Conservation (phyloP, 2,329 filamentous ascomycete genomes). For the Fusarium longipes region DNA sequence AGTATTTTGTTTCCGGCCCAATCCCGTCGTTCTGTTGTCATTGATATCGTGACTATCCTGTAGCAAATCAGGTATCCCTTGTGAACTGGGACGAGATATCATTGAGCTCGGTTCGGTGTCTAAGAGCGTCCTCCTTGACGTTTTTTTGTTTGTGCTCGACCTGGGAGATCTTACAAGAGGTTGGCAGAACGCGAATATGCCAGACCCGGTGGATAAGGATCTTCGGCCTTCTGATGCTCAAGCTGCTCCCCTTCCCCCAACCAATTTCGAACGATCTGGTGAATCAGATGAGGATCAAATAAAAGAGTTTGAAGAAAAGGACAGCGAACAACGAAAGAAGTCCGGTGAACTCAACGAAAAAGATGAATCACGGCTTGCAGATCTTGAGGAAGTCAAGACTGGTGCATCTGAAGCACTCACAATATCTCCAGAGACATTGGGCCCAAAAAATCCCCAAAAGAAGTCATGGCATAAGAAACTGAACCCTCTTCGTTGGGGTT, state of each 20-base stretch:
- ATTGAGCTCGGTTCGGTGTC: neutral
- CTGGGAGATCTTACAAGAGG: slow-evolving; percentile 6
- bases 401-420: slow-evolving; percentile 67
- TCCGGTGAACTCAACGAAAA: slow-evolving; percentile 7
- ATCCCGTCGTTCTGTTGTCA: slow-evolving; percentile 9
- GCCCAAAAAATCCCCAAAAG: slow-evolving; percentile 50
- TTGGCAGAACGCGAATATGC: slow-evolving; percentile 38
- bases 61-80: neutral
- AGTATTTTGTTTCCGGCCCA: slow-evolving; percentile 22
- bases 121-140: neutral
- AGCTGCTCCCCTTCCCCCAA: slow-evolving; percentile 47
- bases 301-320: slow-evolving; percentile 32
- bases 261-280: slow-evolving; percentile 30
- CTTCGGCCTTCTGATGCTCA: slow-evolving; percentile 47
- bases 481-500: slow-evolving; percentile 72
- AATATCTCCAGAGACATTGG: slow-evolving; percentile 59
- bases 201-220: slow-evolving; percentile 45
- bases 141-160: neutral
- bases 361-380: slow-evolving; percentile 22
- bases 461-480: slow-evolving; percentile 72
- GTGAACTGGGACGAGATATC: neutral
- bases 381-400: slow-evolving; percentile 56
- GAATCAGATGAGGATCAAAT: slow-evolving; percentile 36
- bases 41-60: slow-evolving; percentile 1
- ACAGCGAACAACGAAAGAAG: slow-evolving; percentile 18